These are phyloP conservation scores for Musa schizocarpa DNA, from an alignment of 176 grass and related monocot species.

Conservation along the genomic window DNA sequence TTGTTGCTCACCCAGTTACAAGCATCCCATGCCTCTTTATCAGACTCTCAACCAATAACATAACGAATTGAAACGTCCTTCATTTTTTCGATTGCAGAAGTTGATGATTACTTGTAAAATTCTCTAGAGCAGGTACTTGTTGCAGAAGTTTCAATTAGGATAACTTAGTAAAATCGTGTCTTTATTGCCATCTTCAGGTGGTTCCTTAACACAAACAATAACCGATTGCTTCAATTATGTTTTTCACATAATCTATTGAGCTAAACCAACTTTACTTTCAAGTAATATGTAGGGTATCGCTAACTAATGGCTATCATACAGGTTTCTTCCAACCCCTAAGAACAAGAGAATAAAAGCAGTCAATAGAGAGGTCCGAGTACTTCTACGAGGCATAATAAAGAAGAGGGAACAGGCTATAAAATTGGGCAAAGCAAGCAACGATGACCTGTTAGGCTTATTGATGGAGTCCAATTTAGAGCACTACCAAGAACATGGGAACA, in stretches of 20 bases:
- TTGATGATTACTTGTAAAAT: too few species aligned
- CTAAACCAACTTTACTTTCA: too few species aligned
- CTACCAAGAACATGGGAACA: conserved; percentile 11
- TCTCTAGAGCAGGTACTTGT: too few species aligned
- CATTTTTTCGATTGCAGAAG: background rate
- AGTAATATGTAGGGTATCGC: background rate
- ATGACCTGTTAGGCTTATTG: conserved; percentile 41
- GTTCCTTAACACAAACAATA: too few species aligned
- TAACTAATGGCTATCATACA: background rate
- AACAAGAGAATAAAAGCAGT: conserved; percentile 39
- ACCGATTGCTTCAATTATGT: too few species aligned
- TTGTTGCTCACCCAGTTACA: too few species aligned
- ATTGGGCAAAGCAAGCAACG: conserved; percentile 9
- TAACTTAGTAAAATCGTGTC: too few species aligned
- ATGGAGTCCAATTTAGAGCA: conserved; percentile 40
- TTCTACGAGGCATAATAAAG: conserved; percentile 30
- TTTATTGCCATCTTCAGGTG: too few species aligned
- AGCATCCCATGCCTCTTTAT: too few species aligned
- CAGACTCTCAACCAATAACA: too few species aligned
- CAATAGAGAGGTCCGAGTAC: conserved; percentile 26
- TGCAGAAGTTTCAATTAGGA: too few species aligned
- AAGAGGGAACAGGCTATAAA: conserved; percentile 31
- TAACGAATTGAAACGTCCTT: background rate
- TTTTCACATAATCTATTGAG: too few species aligned
- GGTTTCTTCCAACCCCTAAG: conserved; percentile 36